Evolutionary conservation across 2,329 filamentous ascomycete genomes (phyloP), one percentile per base, ranked within the genome.

Genomic region (Paraphoma chrysanthemicola): DNA sequence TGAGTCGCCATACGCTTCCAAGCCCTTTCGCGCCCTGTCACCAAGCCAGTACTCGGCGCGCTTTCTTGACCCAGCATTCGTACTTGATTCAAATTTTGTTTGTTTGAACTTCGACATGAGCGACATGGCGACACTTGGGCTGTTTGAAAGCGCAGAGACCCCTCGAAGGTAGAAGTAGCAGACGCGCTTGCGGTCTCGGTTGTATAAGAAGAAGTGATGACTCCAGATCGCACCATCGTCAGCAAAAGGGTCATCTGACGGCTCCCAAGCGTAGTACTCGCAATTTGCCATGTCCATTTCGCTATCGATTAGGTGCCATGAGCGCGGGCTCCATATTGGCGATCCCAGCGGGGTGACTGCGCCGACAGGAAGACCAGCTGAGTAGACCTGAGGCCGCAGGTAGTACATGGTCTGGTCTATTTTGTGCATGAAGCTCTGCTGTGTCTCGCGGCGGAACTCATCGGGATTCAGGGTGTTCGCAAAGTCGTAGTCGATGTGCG

Each of bases 171-270:
- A 96, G 44, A 99, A 81, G 75, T 99, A 99, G 58, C 92, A 93
- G 16, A 99, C 94, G 42, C 95, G 88, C 81, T 98, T 98, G 72
- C 90, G 85, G 28, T 88, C 83, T 70, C 94, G 94, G 82, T 96
- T 97, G 85, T 97, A 98, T 77, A 98, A 96, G 81, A 99, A 97
- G 78, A 96, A 97, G 76, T 98, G 93, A 60, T 93, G 84, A 48
- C 91, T 93, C 94, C 94, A 99, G 60, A 99, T 93, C 9, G 93
- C 90, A 59, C 92, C 91, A 71, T 97, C 93, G 59, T 96, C 93
- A 61, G 93, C 93, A 69, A 96, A 97, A 0, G 93, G 92, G 71
- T 97, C 93, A 59, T 93, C 91, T 41, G 92, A 89, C 0, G 95
- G 95, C 49, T 90, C 87, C 79, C 96, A 99, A 53, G 90, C 90